These are phyloP conservation scores for Cladophialophora psammophila DNA, from an alignment of 2,329 filamentous ascomycete genomes.

Conservation along the genomic window DNA sequence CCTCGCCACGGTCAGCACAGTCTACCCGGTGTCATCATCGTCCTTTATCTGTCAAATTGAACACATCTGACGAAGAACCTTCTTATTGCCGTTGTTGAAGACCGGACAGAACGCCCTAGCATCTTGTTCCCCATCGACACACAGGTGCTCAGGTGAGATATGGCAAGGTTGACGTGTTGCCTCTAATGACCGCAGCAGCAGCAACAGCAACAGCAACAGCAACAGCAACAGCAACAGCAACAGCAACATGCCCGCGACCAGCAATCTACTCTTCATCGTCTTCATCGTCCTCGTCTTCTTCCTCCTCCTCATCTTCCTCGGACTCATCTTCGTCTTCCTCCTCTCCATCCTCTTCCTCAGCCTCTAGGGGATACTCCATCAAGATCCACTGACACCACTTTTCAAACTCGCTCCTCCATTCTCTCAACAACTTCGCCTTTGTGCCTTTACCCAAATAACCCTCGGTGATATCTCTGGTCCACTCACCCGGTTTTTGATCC, in stretches of 20 bases:
- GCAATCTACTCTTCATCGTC: slow-evolving; percentile 22
- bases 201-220: background rate
- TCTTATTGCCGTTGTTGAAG: slow-evolving; percentile 17
- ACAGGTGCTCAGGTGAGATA: slow-evolving; percentile 9
- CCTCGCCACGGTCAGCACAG: background rate
- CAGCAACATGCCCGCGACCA: background rate
- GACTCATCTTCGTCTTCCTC: slow-evolving; percentile 38
- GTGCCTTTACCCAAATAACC: slow-evolving; percentile 74
- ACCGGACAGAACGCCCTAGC: background rate
- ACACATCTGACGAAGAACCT: background rate
- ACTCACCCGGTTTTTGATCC: slow-evolving; percentile 74
- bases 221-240: background rate
- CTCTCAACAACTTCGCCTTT: slow-evolving; percentile 74
- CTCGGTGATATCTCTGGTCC: slow-evolving; percentile 74
- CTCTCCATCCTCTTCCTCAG: slow-evolving; percentile 51
- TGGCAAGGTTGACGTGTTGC: slow-evolving; percentile 9
- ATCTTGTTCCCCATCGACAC: background rate
- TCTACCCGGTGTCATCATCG: too few species aligned
- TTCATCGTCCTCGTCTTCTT: slow-evolving; percentile 37
- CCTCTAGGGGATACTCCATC: slow-evolving; percentile 69
- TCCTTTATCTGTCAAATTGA: background rate
- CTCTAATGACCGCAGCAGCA: slow-evolving; percentile 7
- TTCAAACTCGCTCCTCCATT: slow-evolving; percentile 87
- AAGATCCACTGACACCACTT: slow-evolving; percentile 91
- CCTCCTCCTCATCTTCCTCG: slow-evolving; percentile 38